phyloP scores from a whole-genome alignment of 441 rosid species.

The Hypseocharis bilobata region DNA sequence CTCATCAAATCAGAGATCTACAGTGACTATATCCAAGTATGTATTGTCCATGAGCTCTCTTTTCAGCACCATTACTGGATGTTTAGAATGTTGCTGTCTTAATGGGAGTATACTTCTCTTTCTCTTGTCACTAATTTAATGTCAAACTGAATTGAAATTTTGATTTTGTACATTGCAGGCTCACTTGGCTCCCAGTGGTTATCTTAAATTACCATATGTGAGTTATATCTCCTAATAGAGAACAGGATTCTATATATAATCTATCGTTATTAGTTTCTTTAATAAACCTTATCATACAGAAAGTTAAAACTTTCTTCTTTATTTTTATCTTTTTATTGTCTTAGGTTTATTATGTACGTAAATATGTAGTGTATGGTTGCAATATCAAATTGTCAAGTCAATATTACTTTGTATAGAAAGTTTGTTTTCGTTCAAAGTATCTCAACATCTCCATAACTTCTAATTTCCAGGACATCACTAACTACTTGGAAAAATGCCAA shows the following conservation, averaged over 20 bases:
- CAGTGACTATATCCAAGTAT: slow-evolving; percentile 59
- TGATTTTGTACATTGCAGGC: slow-evolving; percentile 37
- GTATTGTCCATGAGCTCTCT: slow-evolving; percentile 9
- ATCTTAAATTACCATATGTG: slow-evolving; percentile 63
- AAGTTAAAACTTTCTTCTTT: too few relatives aligned
- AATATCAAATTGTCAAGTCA: too few relatives aligned
- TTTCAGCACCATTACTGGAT: not conserved
- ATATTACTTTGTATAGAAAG: not conserved
- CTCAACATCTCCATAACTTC: slow-evolving; percentile 4
- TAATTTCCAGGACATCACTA: slow-evolving; percentile 40
- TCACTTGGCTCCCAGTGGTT: slow-evolving; percentile 74
- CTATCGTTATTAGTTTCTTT: too few relatives aligned
- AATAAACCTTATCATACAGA: too few relatives aligned
- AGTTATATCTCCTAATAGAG: slow-evolving; percentile 25
- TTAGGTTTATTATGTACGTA: too few relatives aligned
- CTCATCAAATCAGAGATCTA: slow-evolving; percentile 52
- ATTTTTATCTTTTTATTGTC: too few relatives aligned
- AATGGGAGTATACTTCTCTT: not conserved
- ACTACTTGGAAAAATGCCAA: slow-evolving; percentile 57
- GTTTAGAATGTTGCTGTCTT: not conserved
- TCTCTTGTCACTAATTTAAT: not conserved
- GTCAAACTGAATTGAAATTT: slow-evolving; percentile 1
- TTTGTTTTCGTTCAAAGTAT: not conserved
- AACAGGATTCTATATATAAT: too few relatives aligned
- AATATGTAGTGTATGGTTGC: too few relatives aligned